These are phyloP conservation scores for Trametes maxima DNA, from an alignment of 768 basidiomycete species.

Conservation along the genomic window DNA sequence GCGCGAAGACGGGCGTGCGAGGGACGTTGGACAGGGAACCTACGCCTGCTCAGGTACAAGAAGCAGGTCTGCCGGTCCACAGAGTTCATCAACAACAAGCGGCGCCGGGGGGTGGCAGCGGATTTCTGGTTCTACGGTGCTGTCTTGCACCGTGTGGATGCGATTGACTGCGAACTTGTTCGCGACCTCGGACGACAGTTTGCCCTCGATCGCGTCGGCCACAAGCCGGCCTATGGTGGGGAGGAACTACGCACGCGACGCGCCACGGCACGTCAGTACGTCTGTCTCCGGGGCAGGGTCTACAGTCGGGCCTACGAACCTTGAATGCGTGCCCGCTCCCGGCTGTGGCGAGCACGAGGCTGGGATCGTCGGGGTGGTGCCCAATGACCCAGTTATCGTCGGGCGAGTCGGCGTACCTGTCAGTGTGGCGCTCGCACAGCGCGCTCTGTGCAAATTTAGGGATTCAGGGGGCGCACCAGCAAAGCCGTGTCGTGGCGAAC, in stretches of 20 bases:
- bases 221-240: constrained; percentile 83
- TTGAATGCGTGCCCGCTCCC: constrained; percentile 91
- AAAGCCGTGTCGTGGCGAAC: constrained; percentile 75
- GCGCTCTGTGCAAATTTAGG: neutral
- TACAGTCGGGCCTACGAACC: constrained; percentile 38
- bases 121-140: constrained; percentile 10
- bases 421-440: neutral
- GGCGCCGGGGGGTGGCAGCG: constrained; percentile 31
- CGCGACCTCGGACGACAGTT: constrained; percentile 51
- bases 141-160: neutral
- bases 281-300: neutral
- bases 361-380: constrained; percentile 56
- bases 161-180: constrained; percentile 69
- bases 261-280: too few relatives aligned
- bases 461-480: constrained; percentile 64
- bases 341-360: constrained; percentile 79
- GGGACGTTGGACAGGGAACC: neutral
- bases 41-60: neutral
- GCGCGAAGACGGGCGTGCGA: too few relatives aligned
- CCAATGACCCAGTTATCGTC: constrained; percentile 93
- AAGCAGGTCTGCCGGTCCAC: constrained; percentile 48
- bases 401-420: constrained; percentile 87
- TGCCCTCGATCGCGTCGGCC: constrained; percentile 69
- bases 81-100: constrained; percentile 52
- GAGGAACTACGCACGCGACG: constrained; percentile 66